These are phyloP conservation scores for Pseudoturritis turrita DNA, from an alignment of 345 rosid genomes.

Conservation along the genomic window DNA sequence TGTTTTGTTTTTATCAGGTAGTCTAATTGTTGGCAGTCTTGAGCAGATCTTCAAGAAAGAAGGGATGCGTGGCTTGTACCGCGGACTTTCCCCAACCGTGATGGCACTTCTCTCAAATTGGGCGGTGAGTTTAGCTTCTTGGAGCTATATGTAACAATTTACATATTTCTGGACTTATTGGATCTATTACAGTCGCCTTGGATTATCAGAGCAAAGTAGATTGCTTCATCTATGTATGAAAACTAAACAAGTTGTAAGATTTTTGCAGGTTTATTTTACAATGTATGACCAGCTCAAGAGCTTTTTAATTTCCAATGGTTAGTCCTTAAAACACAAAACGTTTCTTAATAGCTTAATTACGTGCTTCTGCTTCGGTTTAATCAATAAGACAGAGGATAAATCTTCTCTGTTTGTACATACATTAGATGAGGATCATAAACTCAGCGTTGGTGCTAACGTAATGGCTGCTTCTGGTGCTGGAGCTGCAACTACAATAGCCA, in stretches of 20 bases:
- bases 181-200: neutral
- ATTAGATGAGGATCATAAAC: slow-evolving; percentile 49
- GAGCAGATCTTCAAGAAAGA: slow-evolving; percentile 63
- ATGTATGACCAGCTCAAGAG: slow-evolving; percentile 81
- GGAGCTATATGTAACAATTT: neutral
- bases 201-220: neutral
- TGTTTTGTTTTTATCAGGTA: slow-evolving; percentile 48
- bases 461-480: slow-evolving; percentile 91
- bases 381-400: neutral
- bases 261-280: slow-evolving; percentile 74
- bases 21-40: slow-evolving; percentile 76
- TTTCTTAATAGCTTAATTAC: neutral
- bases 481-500: slow-evolving; percentile 68
- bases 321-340: slow-evolving; percentile 15
- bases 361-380: neutral
- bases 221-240: neutral
- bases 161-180: neutral
- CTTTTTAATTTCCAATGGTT: slow-evolving; percentile 52
- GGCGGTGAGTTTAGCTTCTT: slow-evolving; percentile 48
- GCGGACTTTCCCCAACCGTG: slow-evolving; percentile 73
- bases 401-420: neutral
- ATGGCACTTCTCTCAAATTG: slow-evolving; percentile 85
- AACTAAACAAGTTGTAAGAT: neutral
- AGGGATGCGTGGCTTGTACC: slow-evolving; percentile 76
- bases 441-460: slow-evolving; percentile 68